These are phyloP conservation scores for Balakata baccata DNA, from an alignment of 345 rosid species.

Conservation along the genomic window DNA sequence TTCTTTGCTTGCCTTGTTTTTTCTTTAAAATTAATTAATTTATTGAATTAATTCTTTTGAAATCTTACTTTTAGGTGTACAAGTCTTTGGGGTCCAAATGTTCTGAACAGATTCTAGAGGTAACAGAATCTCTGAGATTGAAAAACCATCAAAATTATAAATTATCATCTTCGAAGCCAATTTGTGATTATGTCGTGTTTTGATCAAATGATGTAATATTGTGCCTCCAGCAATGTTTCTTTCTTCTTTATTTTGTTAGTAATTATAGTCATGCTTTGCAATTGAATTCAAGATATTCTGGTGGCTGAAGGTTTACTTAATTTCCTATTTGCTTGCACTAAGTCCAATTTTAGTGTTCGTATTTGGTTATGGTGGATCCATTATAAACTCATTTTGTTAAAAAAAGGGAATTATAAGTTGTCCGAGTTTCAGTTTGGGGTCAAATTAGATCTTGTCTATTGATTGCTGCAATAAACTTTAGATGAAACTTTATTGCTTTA, in stretches of 20 bases:
- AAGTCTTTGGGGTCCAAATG: constrained; percentile 70
- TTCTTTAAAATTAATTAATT: neutral
- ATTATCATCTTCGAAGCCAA: neutral
- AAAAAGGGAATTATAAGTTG: neutral
- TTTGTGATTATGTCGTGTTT: neutral
- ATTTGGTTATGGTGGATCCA: neutral
- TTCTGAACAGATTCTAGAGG: constrained; percentile 68
- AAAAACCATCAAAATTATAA: neutral
- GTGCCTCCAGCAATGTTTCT: neutral
- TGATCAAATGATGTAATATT: neutral
- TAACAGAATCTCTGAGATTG: constrained; percentile 25
- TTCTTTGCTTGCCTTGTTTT: neutral
- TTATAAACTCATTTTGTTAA: no score
- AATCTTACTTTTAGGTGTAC: constrained; percentile 48
- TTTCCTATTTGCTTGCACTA: neutral
- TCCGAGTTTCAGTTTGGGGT: neutral
- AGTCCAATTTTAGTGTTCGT: neutral
- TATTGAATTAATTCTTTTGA: neutral
- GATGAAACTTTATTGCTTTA: neutral
- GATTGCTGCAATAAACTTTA: neutral
- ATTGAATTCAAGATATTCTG: neutral
- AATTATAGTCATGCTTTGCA: neutral
- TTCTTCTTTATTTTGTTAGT: neutral
- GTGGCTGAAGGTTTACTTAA: neutral
- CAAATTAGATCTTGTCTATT: neutral